Evolutionary conservation across 2,329 filamentous ascomycete genomes (phyloP).

Genomic region (Ophiostoma sp.): DNA sequence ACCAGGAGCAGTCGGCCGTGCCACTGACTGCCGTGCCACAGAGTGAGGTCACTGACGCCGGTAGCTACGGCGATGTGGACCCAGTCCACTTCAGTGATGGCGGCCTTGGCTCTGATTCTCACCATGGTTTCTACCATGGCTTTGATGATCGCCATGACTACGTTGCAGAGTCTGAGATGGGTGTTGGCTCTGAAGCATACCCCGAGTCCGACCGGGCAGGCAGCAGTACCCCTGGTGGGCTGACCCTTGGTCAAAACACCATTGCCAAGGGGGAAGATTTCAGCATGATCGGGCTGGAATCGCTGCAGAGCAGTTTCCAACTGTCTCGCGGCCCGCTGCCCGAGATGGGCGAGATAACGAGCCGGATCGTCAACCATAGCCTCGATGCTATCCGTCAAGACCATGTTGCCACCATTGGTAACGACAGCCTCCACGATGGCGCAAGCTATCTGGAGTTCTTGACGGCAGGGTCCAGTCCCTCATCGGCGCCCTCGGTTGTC

Average conservation of each 20-base stretch:
- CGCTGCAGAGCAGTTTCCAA: slow-evolving; percentile 24
- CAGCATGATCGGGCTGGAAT: slow-evolving; percentile 29
- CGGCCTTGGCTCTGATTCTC: not conserved
- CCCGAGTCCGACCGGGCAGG: slow-evolving; percentile 21
- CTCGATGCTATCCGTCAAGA: slow-evolving; percentile 46
- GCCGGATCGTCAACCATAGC: slow-evolving; percentile 51
- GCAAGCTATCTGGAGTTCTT: slow-evolving; percentile 23
- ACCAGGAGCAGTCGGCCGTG: not conserved
- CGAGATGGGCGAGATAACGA: slow-evolving; percentile 52
- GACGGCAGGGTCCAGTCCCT: slow-evolving; percentile 16
- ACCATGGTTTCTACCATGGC: not conserved
- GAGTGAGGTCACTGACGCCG: slow-evolving; percentile 12
- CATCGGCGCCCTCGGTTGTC: not conserved
- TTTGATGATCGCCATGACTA: not conserved
- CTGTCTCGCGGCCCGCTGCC: slow-evolving; percentile 41
- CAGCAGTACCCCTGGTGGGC: slow-evolving; percentile 11
- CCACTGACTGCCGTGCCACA: not conserved
- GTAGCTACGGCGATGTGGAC: slow-evolving; percentile 12
- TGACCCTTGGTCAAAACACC: slow-evolving; percentile 28
- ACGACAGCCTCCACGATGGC: slow-evolving; percentile 17
- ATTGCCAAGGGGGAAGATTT: slow-evolving; percentile 32
- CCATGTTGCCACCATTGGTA: not conserved
- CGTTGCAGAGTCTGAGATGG: slow-evolving; percentile 28
- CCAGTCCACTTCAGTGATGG: slow-evolving; percentile 3
- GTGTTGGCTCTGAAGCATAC: slow-evolving; percentile 18